A percentile compares a stretch with the other conserved stretches of the same genome.
Evolutionary conservation across 2,329 filamentous ascomycete species (phyloP).

Genomic region (Hirsutella minnesotensis): DNA sequence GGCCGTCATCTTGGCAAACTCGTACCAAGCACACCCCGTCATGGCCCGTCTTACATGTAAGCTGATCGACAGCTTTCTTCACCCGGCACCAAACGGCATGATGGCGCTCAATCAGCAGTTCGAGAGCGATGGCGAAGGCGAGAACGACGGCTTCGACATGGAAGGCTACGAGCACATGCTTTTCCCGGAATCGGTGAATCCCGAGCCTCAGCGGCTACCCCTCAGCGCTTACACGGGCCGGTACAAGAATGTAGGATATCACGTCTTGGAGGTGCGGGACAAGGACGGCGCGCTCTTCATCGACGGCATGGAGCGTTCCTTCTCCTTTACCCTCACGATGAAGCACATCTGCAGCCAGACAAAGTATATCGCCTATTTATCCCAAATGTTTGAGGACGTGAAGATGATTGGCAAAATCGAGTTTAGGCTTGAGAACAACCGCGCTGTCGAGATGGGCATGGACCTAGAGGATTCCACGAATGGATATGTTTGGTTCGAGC

Average conservation of each 20-base stretch:
- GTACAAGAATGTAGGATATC: conserved; percentile 15
- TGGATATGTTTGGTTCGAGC: conserved; percentile 4
- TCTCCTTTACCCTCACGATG: conserved; percentile 13
- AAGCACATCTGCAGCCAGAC: conserved; percentile 9
- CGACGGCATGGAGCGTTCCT: conserved; percentile 15
- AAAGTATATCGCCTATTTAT: conserved; percentile 3
- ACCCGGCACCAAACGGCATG: neutral
- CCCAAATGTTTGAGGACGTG: neutral
- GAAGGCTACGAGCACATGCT: conserved; percentile 1
- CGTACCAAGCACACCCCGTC: conserved; percentile 6
- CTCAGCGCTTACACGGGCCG: conserved; percentile 10
- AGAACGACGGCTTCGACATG: neutral
- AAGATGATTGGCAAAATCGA: neutral
- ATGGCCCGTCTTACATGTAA: conserved; percentile 8
- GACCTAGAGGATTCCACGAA: conserved; percentile 1
- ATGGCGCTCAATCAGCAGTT: conserved; percentile 6
- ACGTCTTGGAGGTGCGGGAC: conserved; percentile 9
- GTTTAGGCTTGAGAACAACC: conserved; percentile 2
- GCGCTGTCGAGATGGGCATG: conserved; percentile 3
- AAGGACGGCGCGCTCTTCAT: conserved; percentile 10
- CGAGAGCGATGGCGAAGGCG: neutral
- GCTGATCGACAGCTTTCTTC: conserved; percentile 9
- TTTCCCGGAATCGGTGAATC: conserved; percentile 1
- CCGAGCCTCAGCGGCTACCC: conserved; percentile 1
- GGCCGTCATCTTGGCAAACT: conserved; percentile 13